Percentiles rank a stretch among this genome's conserved stretches.
Conservation (phyloP, 495 filamentous ascomycete genomes). For the Wilcoxina mikolae region DNA sequence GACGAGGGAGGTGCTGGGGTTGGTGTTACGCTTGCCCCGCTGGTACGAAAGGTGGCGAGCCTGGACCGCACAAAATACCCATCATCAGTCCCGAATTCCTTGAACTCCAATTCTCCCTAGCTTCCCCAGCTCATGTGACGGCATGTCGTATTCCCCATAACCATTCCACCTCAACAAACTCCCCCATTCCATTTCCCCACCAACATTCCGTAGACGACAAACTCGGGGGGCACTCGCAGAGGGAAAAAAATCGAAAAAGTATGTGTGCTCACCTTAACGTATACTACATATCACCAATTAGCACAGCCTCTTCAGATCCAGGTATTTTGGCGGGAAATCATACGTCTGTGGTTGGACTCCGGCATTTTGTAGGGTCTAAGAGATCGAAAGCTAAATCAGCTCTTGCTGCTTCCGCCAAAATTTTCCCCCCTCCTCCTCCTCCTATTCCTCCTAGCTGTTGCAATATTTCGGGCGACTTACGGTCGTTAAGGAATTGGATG, state of each 20-base stretch:
- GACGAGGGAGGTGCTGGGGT: conserved; percentile 75
- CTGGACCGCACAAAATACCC: conserved; percentile 30
- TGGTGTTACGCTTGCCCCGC: conserved; percentile 69
- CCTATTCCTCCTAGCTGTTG: too few relatives aligned
- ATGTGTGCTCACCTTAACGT: conserved; percentile 22
- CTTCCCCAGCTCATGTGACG: neutral
- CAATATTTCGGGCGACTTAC: too few relatives aligned
- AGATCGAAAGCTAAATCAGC: neutral
- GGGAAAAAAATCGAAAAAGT: neutral
- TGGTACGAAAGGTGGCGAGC: conserved; percentile 71
- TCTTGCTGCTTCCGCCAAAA: too few relatives aligned
- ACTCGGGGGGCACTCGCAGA: neutral
- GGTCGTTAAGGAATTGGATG: too few relatives aligned
- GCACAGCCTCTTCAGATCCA: neutral
- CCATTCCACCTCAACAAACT: neutral
- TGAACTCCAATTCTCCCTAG: conserved; percentile 6
- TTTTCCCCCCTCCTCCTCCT: too few relatives aligned
- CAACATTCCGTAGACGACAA: conserved; percentile 1
- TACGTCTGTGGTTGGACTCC: conserved; percentile 26
- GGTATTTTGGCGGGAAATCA: conserved; percentile 1
- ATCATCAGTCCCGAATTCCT: conserved; percentile 34
- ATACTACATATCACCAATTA: conserved; percentile 19
- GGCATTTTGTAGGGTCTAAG: conserved; percentile 18
- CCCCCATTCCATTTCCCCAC: neutral
- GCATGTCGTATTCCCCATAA: too few relatives aligned